phyloP scores from a whole-genome alignment of 352 stramenopile genomes.

The Aphanomyces astaci region DNA sequence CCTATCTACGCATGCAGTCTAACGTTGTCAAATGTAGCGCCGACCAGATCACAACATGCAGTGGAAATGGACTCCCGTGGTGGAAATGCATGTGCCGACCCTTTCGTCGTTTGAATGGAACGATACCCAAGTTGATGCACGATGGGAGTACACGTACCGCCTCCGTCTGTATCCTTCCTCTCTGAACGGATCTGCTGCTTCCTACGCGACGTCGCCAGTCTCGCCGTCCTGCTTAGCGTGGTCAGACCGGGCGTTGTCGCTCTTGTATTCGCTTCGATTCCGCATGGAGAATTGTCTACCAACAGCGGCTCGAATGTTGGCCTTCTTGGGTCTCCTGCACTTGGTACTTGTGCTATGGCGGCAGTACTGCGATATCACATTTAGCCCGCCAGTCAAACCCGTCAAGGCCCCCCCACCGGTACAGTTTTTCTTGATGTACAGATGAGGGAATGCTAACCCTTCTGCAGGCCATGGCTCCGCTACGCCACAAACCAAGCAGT shows the following conservation, averaged over 20 bases:
- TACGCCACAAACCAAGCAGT: not conserved
- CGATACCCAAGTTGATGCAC: not conserved
- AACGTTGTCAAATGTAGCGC: not conserved
- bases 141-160: conserved; percentile 14
- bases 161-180: not conserved
- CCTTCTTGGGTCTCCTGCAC: not conserved
- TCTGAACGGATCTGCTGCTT: not conserved
- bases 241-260: not conserved
- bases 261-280: conserved; percentile 3
- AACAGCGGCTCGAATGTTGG: not conserved
- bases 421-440: no score
- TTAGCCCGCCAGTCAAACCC: not conserved
- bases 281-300: not conserved
- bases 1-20: not conserved
- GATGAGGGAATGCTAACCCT: no score
- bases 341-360: not conserved
- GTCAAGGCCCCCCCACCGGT: not conserved
- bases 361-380: conserved; percentile 1
- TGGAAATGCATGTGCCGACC: not conserved
- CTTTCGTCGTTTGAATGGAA: not conserved
- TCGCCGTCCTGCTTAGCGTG: not conserved
- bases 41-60: not conserved
- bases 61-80: conserved; percentile 3
- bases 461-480: not conserved
- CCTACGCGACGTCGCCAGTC: not conserved